Base-by-base conservation (phyloP, 2,329 filamentous ascomycete species). In the Calonectria pseudoturangicola region DNA sequence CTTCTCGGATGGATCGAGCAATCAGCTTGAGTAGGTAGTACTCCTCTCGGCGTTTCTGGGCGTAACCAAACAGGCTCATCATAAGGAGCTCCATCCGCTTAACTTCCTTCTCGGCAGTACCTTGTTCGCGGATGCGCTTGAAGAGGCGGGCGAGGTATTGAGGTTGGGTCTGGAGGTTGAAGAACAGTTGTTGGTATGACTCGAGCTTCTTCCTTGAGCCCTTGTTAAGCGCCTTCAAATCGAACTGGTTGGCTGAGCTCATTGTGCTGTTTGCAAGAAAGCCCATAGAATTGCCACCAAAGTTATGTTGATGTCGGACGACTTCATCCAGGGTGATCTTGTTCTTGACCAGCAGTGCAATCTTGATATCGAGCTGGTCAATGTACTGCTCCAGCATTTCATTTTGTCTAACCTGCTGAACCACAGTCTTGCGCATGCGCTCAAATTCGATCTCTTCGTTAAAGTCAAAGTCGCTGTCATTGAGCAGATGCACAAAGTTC, bases 261-360 rank as follows among this genome's bases (percentile, higher is more conserved):
- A 98, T 96, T 64, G 96, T 92, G n/a, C 92, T 93, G 85, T 97
- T 98, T 71, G 94, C 94, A 62, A 99, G 88, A 36, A 98, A 89
- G 72, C 92, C 94, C 75, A 95, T 93, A 27, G 96, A 93, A 80
- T 97, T 94, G 2, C 96, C 96, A 69, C 97, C 97, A 80, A 97
- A 98, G 83, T 98, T 97, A 86, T 94, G 96, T 82, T 99, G 97
- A 82, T 98, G 97, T 79, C 95, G 95, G 68, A 99, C 94, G 33
- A 99, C 97, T 85, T 99, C 97, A 81, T 99, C 97, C 4, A 99
- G 89, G 0, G 97, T 98, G 81, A 99, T 99, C 85, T 99, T 99
- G 90, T 99, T 99, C 89, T 98, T 98, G 80, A 99, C 97, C 21
- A 99, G 89, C 3, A 99, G 90, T 1, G 97, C 97, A 83, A 99